Base-by-base conservation (phyloP, 352 stramenopile genomes). In the Pseudoperonospora humuli region DNA sequence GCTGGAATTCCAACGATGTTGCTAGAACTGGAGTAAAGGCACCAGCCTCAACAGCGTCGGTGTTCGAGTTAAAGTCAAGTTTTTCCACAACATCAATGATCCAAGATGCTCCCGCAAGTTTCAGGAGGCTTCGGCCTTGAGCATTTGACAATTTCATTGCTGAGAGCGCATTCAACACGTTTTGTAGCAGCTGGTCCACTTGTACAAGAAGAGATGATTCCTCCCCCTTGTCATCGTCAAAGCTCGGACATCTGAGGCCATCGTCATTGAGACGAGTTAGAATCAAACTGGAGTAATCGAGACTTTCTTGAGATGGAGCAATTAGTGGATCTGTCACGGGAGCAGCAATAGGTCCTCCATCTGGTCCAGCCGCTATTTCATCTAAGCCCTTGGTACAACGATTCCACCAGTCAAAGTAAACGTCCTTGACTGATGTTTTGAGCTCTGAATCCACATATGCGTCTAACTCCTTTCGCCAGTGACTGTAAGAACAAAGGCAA, bases 101-200 rank as follows among this genome's bases (percentile, higher is more conserved):
- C 69, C 69, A 81, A 31, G 57, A 59, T 14, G 64, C 57, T 3
- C 71, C 50, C 9, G 57, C 55, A 19, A 84, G 46, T 51, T 81
- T 81, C 39, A 84, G 27, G 27, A 82, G 24, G 2, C 64, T 61
- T 25, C 79, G 69, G 9, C 61, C 53, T 61, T 86, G 67, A 21
- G 61, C 67, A 44, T 83, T 86, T 4, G 75, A 84, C 3, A 83
- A 47, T 44, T 79, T 75, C 42, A 80, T 67, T 19, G 17, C 48
- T 9, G 42, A 61, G 20, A 85, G 27, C 39, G 27, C 39, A 34
- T 44, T 37, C 39, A 8, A 56, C n/a, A 61, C 17, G 20, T 54
- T 5, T 4, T 64, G 42, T 13, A 70, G 38, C 13, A 53, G 13
- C 13, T 52, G 35, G 21, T 64, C 47, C 17, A 45, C 47, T 34